Conservation (phyloP, 768 basidiomycete species). For the Austroboletus eburneus region DNA sequence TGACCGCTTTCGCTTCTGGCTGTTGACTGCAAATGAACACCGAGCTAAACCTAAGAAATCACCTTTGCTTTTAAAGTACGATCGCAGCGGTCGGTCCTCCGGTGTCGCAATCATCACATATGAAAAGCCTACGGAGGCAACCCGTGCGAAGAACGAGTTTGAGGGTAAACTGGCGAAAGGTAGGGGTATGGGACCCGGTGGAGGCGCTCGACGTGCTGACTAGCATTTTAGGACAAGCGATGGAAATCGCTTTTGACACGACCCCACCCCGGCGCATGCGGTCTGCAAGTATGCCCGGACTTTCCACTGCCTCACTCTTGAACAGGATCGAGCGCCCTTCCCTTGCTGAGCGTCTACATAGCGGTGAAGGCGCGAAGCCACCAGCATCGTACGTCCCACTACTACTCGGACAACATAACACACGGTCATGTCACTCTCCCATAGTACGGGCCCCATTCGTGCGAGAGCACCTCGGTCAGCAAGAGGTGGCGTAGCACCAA, state of each 20-base stretch:
- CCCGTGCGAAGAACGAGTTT: slow-evolving; percentile 77
- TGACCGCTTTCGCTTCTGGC: slow-evolving; percentile 43
- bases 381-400: slow-evolving; percentile 12
- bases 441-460: slow-evolving; percentile 44
- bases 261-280: slow-evolving; percentile 43
- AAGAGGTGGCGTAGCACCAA: slow-evolving; percentile 9
- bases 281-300: slow-evolving; percentile 40
- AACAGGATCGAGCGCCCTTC: slow-evolving; percentile 74
- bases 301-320: slow-evolving; percentile 55
- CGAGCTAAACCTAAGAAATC: slow-evolving; percentile 57
- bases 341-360: slow-evolving; percentile 59
- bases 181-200: slow-evolving; percentile 23
- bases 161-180: slow-evolving; percentile 89
- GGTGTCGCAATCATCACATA: slow-evolving; percentile 79
- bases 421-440: slow-evolving; percentile 1
- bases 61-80: slow-evolving; percentile 69
- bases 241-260: slow-evolving; percentile 63
- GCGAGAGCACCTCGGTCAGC: slow-evolving; percentile 24
- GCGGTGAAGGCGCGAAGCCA: slow-evolving; percentile 34
- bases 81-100: slow-evolving; percentile 89
- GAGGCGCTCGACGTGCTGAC: slow-evolving; percentile 1
- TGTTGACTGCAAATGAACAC: slow-evolving; percentile 34
- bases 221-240: slow-evolving; percentile 63
- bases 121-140: slow-evolving; percentile 75
- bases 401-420: not conserved